A percentile compares a stretch with the other conserved stretches of the same genome.
Evolutionary conservation across 2,329 filamentous ascomycete genomes (phyloP).

Genomic region (Pseudogymnoascus sp.): DNA sequence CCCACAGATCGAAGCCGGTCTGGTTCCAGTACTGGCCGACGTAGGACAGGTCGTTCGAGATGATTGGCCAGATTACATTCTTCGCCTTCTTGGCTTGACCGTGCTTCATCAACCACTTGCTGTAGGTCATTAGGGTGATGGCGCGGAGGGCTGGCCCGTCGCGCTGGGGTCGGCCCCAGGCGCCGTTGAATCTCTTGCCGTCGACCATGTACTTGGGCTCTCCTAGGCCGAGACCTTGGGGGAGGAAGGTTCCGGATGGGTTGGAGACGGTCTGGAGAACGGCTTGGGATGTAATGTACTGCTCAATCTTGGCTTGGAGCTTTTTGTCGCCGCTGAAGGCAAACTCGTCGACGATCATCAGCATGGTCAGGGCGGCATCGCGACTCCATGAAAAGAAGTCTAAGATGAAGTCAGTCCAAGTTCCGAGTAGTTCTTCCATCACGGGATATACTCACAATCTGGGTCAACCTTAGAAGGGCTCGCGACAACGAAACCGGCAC

Average conservation of each 20-base stretch:
- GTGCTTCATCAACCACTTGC: slow-evolving; percentile 64
- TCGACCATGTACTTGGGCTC: slow-evolving; percentile 71
- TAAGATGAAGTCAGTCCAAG: slow-evolving; percentile 28
- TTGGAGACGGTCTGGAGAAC: slow-evolving; percentile 52
- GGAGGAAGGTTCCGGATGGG: slow-evolving; percentile 38
- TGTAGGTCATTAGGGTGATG: slow-evolving; percentile 65
- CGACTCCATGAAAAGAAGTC: slow-evolving; percentile 77
- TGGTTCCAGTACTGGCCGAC: slow-evolving; percentile 66
- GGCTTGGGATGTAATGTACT: slow-evolving; percentile 64
- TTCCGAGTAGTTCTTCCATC: not conserved
- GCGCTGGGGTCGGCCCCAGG: slow-evolving; percentile 73
- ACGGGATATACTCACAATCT: slow-evolving; percentile 41
- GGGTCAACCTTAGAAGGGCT: slow-evolving; percentile 48
- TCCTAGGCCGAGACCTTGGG: slow-evolving; percentile 47
- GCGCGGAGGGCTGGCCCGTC: slow-evolving; percentile 75
- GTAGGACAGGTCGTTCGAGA: slow-evolving; percentile 70
- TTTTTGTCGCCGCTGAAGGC: slow-evolving; percentile 48
- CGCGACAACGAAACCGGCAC: slow-evolving; percentile 50
- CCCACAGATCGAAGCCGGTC: slow-evolving; percentile 71
- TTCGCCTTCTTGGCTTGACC: slow-evolving; percentile 42
- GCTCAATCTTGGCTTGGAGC: slow-evolving; percentile 50
- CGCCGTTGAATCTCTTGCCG: slow-evolving; percentile 53
- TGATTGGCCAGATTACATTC: slow-evolving; percentile 63
- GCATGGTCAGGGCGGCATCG: slow-evolving; percentile 66
- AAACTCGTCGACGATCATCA: slow-evolving; percentile 57